Evolutionary conservation across 1,284 basidiomycete genomes (phyloP), one percentile per base, ranked within the genome.

Genomic region (Puccinia novopanici): DNA sequence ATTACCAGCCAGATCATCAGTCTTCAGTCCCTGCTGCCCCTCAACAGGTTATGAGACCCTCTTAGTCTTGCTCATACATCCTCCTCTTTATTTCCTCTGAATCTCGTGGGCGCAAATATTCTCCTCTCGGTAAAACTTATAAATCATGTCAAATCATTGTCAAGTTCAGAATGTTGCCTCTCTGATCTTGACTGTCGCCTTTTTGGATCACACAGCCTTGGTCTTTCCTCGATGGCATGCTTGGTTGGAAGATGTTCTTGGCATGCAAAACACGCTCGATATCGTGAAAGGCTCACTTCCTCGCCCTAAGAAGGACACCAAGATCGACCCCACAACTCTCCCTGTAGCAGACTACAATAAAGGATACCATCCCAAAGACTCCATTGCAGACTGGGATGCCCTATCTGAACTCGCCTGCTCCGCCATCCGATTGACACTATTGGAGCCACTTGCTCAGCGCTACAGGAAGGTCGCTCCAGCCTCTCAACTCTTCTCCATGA

Each of bases 381-480:
- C 22, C 61, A 40, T 17, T 3, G 61, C 13, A 37, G 61, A 65
- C 61, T 65, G n/a, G n/a, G n/a, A n/a, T n/a, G n/a, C n/a, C n/a
- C n/a, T n/a, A n/a, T n/a, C n/a, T n/a, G n/a, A n/a, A 22, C 13
- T 65, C 22, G 61, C 61, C 2, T 65, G 61, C 9, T 22, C 34
- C 8, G 30, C 12, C 8, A 61, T 61, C 57, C 10, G 34, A 9
- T 24, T 22, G 2, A 65, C 30, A 22, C 17, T 65, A n/a, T 19
- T 9, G 2, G 34, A 22, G 3, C 61, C 27, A 10, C 27, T 65
- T 22, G 24, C 24, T 27, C 59, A 63, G 30, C 59, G 59, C 5
- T 63, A 63, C 59, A 13, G 59, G 13, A 30, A 65, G 17, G 61
- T 65, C 40, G n/a, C n/a, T n/a, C n/a, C n/a, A n/a, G n/a, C n/a